These are phyloP conservation scores for Chimonanthus salicifolius DNA, from an alignment of 164 flowering plant species.

Conservation along the genomic window DNA sequence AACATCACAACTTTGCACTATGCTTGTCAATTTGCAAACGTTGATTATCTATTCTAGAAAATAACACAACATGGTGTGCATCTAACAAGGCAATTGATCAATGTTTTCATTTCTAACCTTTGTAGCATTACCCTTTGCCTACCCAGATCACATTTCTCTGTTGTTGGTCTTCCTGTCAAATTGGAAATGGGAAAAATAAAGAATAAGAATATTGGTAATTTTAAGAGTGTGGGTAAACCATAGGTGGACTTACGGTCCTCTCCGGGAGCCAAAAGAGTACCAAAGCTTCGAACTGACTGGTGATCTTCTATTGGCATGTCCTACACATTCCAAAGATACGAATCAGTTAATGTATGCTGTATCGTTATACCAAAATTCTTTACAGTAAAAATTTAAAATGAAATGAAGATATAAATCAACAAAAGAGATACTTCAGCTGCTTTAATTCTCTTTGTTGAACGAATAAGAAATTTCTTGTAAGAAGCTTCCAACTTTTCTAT, in stretches of 20 bases:
- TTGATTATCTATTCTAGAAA: neutral
- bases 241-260: conserved; percentile 41
- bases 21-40: neutral
- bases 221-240: conserved; percentile 1
- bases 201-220: neutral
- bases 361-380: neutral
- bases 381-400: neutral
- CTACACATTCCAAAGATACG: conserved; percentile 19
- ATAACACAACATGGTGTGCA: neutral
- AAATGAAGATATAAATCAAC: neutral
- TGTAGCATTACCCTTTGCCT: conserved; percentile 47
- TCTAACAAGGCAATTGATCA: neutral
- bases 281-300: conserved; percentile 67
- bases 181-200: neutral
- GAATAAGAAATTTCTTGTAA: conserved; percentile 61
- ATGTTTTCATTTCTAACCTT: conserved; percentile 26
- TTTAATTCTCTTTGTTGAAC: conserved; percentile 52
- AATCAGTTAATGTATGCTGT: neutral
- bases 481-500: conserved; percentile 56
- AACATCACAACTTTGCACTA: neutral
- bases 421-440: conserved; percentile 44
- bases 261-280: conserved; percentile 54
- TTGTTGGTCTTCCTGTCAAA: conserved; percentile 41
- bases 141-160: conserved; percentile 27
- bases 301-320: conserved; percentile 44